Base-by-base conservation (phyloP, 2,329 filamentous ascomycete genomes). In the Colletotrichum plurivorum region DNA sequence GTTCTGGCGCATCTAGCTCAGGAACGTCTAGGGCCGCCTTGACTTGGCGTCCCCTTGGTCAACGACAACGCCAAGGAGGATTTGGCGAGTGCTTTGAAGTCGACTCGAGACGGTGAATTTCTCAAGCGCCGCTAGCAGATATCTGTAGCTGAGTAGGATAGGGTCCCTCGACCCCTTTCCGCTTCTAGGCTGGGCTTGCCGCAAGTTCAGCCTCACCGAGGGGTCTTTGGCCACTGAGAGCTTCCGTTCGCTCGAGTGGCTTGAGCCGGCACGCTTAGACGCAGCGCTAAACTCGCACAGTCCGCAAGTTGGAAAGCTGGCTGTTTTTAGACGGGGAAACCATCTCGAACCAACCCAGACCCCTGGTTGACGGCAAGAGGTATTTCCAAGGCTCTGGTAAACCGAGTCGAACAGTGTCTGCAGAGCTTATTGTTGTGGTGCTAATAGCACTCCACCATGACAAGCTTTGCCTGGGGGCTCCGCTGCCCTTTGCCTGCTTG, bases 211-310 rank as follows among this genome's bases (percentile, higher is more conserved):
- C 67, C 67, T 56, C 25, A 36, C 31, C 16, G 25, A 27, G 22
- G 39, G 67, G 51, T 39, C 63, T 56, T 53, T 36, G 55, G n/a
- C 67, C 55, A 69, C 51, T 67, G 43, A 67, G 16, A 67, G 31
- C 51, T 20, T 46, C 51, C 49, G 45, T 27, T 55, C 22, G 31
- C 22, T 51, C 16, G 20, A 18, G 22, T 69, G 49, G 66, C 62
- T 67, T 56, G 56, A 20, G 45, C 43, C 51, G 25, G 39, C 9
- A 22, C 55, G 27, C 45, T 61, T 52, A 41, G 51, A 39, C 20
- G 20, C 12, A 43, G 39, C 41, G 49, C 66, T 55, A 66, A 53
- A 36, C 45, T 59, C 48, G 54, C 61, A 45, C 49, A 18, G 25
- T 63, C 54, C 49, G 49, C 45, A 59, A 41, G 27, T 36, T 36